phyloP scores from a whole-genome alignment of 129 eudicot genomes.

The Oenanthe sinensis region DNA sequence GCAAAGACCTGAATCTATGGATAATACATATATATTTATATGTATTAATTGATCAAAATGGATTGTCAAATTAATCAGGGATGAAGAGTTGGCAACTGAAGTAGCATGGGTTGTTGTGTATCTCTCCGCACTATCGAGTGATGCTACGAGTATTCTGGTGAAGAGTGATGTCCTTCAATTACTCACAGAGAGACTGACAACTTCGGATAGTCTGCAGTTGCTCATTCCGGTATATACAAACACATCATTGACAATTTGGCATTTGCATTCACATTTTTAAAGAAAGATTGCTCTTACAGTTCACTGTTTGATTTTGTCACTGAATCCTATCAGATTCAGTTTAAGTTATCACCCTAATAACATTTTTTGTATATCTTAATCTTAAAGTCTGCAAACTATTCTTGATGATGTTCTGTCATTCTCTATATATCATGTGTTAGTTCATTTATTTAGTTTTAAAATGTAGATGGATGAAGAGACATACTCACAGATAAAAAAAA shows the following conservation, averaged over 20 bases:
- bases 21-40: neutral
- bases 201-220: slow-evolving; percentile 75
- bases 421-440: neutral
- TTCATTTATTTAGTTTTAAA: neutral
- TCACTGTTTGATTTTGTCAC: neutral
- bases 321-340: neutral
- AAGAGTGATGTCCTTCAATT: slow-evolving; percentile 67
- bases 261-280: neutral
- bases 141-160: slow-evolving; percentile 66
- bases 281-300: neutral
- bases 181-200: slow-evolving; percentile 59
- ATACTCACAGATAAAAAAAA: neutral
- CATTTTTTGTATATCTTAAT: neutral
- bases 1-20: neutral
- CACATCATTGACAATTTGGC: neutral
- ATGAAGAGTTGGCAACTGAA: slow-evolving; percentile 87
- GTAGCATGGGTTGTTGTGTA: slow-evolving; percentile 98
- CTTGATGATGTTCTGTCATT: neutral
- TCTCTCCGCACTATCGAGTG: slow-evolving; percentile 81
- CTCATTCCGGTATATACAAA: slow-evolving; percentile 73
- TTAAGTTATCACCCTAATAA: neutral
- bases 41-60: neutral
- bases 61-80: slow-evolving; percentile 34
- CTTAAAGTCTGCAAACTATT: neutral
- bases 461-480: neutral